A percentile compares a stretch with the other conserved stretches of the same genome.
Evolutionary conservation across 768 basidiomycete genomes (phyloP).

Genomic region (Trametes cingulata): DNA sequence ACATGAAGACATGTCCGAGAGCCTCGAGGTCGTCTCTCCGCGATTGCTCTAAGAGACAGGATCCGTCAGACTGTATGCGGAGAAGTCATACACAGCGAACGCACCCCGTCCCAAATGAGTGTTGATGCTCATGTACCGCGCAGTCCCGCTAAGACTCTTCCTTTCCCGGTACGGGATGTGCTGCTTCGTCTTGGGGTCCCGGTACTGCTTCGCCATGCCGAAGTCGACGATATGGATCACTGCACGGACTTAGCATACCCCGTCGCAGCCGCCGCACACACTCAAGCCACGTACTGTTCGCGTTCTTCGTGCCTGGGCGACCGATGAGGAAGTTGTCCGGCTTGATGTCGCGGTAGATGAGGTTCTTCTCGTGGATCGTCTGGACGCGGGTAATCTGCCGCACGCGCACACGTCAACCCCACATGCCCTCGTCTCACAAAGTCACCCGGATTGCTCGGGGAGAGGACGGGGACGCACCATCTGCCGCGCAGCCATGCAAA

Average conservation of each 20-base stretch:
- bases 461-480: conserved; percentile 57
- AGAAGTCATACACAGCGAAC: conserved; percentile 18
- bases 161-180: conserved; percentile 99
- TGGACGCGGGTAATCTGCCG: conserved; percentile 88
- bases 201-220: conserved; percentile 99
- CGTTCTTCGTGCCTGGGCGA: conserved; percentile 85
- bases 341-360: conserved; percentile 99
- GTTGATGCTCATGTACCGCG: conserved; percentile 99
- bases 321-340: conserved; percentile 99
- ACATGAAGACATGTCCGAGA: conserved; percentile 99
- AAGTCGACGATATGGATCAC: conserved; percentile 96
- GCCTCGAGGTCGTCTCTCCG: conserved; percentile 97
- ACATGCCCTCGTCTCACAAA: too few species aligned
- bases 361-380: conserved; percentile 98
- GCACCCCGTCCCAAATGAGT: conserved; percentile 95
- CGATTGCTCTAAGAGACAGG: conserved; percentile 90
- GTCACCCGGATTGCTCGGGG: neutral
- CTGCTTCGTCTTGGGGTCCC: conserved; percentile 98
- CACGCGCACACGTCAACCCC: neutral
- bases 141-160: conserved; percentile 95
- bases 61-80: too few species aligned
- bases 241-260: conserved; percentile 28
- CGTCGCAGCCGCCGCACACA: neutral
- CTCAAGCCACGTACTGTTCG: conserved; percentile 56
- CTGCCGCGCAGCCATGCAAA: conserved; percentile 98